Evolutionary conservation across 2,329 filamentous ascomycete species (phyloP).

Genomic region (Colletotrichum melonis): DNA sequence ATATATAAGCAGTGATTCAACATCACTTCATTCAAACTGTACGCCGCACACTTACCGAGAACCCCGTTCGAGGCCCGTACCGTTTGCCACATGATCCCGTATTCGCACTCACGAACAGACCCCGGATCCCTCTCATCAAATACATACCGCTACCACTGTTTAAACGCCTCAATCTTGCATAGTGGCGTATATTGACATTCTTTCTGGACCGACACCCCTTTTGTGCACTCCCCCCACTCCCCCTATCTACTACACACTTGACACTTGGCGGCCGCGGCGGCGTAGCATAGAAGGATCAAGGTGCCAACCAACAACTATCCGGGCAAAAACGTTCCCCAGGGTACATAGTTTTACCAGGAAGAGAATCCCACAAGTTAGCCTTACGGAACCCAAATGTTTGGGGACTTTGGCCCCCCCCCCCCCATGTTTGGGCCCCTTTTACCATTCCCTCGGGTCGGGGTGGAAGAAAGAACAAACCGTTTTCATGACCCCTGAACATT

Average conservation of each 20-base stretch:
- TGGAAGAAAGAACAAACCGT: background rate
- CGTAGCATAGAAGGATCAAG: background rate
- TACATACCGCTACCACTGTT: background rate
- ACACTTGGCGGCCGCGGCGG: background rate
- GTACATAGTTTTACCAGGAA: background rate
- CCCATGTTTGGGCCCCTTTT: background rate
- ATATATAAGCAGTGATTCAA: too few relatives aligned
- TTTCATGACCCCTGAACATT: too few relatives aligned
- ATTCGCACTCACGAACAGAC: background rate
- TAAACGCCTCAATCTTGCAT: background rate
- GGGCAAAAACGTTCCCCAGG: background rate
- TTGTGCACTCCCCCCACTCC: too few relatives aligned
- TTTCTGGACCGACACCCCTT: background rate
- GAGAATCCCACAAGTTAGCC: background rate
- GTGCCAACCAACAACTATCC: background rate
- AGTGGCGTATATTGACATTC: background rate
- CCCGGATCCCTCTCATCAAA: background rate
- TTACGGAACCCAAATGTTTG: background rate
- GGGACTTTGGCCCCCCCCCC: background rate
- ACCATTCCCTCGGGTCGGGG: background rate
- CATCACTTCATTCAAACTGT: background rate
- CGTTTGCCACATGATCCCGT: background rate
- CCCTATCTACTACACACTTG: background rate
- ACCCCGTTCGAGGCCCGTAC: background rate
- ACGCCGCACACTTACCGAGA: background rate